phyloP scores from a whole-genome alignment of 371 early-diverging fungal species.

The Apophysomyces elegans region DNA sequence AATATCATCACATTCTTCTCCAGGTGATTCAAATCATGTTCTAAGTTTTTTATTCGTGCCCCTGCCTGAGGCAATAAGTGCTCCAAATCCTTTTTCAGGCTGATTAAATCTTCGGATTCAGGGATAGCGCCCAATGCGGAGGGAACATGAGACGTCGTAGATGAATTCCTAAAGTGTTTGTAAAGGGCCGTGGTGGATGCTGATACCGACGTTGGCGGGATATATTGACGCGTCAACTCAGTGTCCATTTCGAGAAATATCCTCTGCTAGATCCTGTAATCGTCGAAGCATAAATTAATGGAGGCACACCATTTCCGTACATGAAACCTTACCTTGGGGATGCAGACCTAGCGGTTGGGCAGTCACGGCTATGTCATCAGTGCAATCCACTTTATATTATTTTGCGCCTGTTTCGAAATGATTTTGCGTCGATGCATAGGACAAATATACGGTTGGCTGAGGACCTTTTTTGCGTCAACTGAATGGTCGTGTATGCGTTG shows the following conservation, averaged over 20 bases:
- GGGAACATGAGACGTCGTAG: constrained; percentile 22
- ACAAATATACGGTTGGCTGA: too few relatives aligned
- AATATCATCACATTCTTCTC: constrained; percentile 28
- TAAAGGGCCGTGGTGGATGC: constrained; percentile 35
- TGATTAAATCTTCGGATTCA: constrained; percentile 36
- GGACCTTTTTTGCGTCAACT: too few relatives aligned
- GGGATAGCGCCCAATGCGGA: constrained; percentile 37
- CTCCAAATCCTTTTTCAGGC: constrained; percentile 46
- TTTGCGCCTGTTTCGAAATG: too few relatives aligned
- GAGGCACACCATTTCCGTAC: neutral
- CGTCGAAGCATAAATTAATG: constrained; percentile 10
- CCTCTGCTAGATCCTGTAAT: constrained; percentile 4
- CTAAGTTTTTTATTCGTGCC: constrained; percentile 29
- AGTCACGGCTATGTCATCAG: too few relatives aligned
- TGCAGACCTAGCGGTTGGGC: too few relatives aligned
- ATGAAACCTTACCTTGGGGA: neutral
- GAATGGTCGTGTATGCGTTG: too few relatives aligned
- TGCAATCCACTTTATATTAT: too few relatives aligned
- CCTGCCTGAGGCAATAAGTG: constrained; percentile 38
- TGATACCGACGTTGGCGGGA: constrained; percentile 38
- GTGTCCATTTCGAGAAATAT: constrained; percentile 19
- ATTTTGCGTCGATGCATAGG: too few relatives aligned
- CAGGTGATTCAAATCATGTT: constrained; percentile 30
- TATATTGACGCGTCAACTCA: constrained; percentile 29
- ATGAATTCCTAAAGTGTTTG: constrained; percentile 28